Evolutionary conservation across 2,329 filamentous ascomycete genomes (phyloP), one percentile per base, ranked within the genome.

Genomic region (Dissoconium aciculare): DNA sequence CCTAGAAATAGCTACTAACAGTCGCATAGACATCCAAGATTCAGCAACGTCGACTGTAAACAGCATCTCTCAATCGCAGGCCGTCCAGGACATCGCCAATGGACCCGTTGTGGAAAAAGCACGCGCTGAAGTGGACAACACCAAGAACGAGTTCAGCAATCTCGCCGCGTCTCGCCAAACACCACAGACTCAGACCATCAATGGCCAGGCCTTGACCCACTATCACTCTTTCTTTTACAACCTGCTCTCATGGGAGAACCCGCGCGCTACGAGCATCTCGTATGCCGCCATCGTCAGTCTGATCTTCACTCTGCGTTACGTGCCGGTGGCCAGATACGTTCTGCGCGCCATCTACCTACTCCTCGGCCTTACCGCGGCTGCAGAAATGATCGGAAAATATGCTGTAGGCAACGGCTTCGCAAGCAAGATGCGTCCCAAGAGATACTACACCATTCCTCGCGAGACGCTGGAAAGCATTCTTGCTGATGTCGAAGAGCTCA

Each of bases 201-300:
- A 66, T 42, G 69, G 69, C 41, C 71, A 75, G 52, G 63, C 68
- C 40, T 56, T 76, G 52, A 76, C 71, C 33, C 69, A 72, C 55
- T 76, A 75, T 55, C 72, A 76, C 54, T 74, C 70, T 44, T 59
- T 74, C 57, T 67, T 77, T 56, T 75, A 76, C 55, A 70, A 67
- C 44, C 61, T 76, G 28, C 52, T 77, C 46, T 74, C 69, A 59
- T 76, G 71, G 71, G 69, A 74, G 55, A 71, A 73, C 57, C 71
- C 71, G 34, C 66, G 71, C 46, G 69, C 70, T 25, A 75, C 72
- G 38, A 67, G 63, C 39, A 65, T 72, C 50, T 68, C 69, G 40
- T 77, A 68, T 50, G 62, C 57, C 34, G 57, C 58, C 35, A 62
- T 66, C 33, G 55, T 75, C 40, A 42, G 59, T 43, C 64, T 71